These are phyloP conservation scores for Knufia petricola DNA, from an alignment of 2,329 filamentous ascomycete genomes.

Conservation along the genomic window DNA sequence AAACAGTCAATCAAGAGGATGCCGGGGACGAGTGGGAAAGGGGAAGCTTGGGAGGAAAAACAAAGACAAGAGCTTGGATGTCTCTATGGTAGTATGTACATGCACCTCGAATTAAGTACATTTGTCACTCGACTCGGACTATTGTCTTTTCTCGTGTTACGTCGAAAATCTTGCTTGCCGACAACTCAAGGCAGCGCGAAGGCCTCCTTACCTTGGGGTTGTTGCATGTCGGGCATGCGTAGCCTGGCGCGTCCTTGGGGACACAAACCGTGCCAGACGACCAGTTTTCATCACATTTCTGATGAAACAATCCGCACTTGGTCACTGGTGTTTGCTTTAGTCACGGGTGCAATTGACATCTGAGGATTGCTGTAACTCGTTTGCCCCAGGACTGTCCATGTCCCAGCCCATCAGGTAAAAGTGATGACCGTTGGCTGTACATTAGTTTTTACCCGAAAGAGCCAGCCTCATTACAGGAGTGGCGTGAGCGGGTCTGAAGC, in stretches of 20 bases:
- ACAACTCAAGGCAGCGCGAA: not conserved
- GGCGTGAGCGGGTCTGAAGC: not conserved
- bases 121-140: conserved; percentile 7
- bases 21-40: no score
- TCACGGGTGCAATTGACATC: not conserved
- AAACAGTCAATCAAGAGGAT: not conserved
- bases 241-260: not conserved
- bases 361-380: conserved; percentile 1
- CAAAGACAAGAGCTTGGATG: not conserved
- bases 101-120: conserved; percentile 3
- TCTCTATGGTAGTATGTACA: not conserved
- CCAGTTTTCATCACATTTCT: not conserved
- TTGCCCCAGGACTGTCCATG: not conserved
- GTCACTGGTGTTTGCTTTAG: conserved; percentile 1
- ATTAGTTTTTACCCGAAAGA: conserved; percentile 6
- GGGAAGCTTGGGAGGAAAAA: not conserved
- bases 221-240: conserved; percentile 3
- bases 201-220: conserved; percentile 4
- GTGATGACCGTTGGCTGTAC: no score
- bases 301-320: not conserved
- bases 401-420: no score
- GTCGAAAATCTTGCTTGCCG: not conserved
- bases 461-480: not conserved
- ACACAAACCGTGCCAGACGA: not conserved
- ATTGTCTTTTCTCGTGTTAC: conserved; percentile 8